Conservation (phyloP, 495 filamentous ascomycete genomes). For the Lophiotrema nucula region DNA sequence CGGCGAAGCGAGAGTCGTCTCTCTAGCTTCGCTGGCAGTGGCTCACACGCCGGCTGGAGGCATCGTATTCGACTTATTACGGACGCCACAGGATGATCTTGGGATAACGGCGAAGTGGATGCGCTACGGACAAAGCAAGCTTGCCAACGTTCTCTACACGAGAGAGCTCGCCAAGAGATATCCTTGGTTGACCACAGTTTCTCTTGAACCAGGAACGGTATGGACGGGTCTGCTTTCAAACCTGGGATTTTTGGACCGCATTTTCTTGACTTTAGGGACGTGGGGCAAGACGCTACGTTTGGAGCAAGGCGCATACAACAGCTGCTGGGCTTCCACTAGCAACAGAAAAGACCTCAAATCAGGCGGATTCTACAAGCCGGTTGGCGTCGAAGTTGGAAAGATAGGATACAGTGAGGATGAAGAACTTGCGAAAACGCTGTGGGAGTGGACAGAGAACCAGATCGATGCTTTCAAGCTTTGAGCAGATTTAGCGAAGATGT, state of each 20-base stretch:
- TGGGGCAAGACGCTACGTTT: not conserved
- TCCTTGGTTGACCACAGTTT: constrained; percentile 54
- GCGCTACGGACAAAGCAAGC: constrained; percentile 66
- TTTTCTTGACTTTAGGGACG: not conserved
- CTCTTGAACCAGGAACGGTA: constrained; percentile 68
- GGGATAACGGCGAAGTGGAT: not conserved
- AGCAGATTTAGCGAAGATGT: too few relatives aligned
- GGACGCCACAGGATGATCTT: not conserved
- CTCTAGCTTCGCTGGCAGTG: not conserved
- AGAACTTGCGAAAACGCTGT: constrained; percentile 7
- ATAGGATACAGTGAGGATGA: not conserved
- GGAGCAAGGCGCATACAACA: constrained; percentile 13
- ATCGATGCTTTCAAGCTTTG: too few relatives aligned
- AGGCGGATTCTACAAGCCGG: constrained; percentile 15
- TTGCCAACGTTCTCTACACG: constrained; percentile 66
- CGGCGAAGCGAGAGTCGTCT: not conserved
- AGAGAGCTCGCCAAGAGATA: constrained; percentile 58
- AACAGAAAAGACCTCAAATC: not conserved
- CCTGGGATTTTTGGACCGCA: not conserved
- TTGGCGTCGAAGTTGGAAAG: not conserved
- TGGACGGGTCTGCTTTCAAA: constrained; percentile 51
- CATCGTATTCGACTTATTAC: not conserved
- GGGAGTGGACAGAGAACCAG: constrained; percentile 29
- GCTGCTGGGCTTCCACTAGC: constrained; percentile 15
- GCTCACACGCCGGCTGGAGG: not conserved